These are phyloP conservation scores for Cyclocybe cylindracea DNA, from an alignment of 768 basidiomycete genomes.

Conservation along the genomic window DNA sequence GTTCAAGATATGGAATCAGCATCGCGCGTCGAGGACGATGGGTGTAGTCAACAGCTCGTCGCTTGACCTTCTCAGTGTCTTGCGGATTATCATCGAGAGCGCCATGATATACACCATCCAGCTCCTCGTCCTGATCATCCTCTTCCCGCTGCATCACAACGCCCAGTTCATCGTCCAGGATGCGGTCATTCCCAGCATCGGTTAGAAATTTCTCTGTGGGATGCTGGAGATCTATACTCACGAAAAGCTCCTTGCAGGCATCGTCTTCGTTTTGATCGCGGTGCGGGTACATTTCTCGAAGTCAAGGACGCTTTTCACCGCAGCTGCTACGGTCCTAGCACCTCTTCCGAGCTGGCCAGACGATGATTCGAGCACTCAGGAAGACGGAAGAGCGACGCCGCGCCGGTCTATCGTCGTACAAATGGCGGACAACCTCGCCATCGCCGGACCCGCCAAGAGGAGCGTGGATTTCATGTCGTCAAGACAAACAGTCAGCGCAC, in stretches of 20 bases:
- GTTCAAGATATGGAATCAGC: constrained; percentile 22
- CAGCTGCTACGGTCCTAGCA: constrained; percentile 9
- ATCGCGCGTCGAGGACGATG: constrained; percentile 16
- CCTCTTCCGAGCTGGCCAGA: constrained; percentile 20
- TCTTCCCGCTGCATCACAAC: constrained; percentile 22
- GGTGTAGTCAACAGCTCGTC: constrained; percentile 14
- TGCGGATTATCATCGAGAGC: constrained; percentile 32
- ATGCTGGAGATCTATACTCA: background rate
- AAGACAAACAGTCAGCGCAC: constrained; percentile 9
- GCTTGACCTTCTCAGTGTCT: constrained; percentile 20
- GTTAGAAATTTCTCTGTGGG: constrained; percentile 13
- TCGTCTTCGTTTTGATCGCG: constrained; percentile 30
- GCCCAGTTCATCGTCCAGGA: constrained; percentile 27
- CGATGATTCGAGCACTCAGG: constrained; percentile 5
- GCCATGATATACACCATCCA: constrained; percentile 30
- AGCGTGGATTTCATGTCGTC: background rate
- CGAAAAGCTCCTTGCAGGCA: constrained; percentile 18
- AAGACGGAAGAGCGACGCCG: constrained; percentile 2
- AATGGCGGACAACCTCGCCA: background rate
- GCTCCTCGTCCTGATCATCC: constrained; percentile 25
- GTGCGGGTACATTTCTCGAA: constrained; percentile 26
- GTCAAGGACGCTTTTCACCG: constrained; percentile 13
- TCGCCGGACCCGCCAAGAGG: background rate
- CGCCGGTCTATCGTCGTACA: background rate
- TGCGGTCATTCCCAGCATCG: constrained; percentile 28